phyloP scores from a whole-genome alignment of 768 basidiomycete species.

The Pholiota molesta region DNA sequence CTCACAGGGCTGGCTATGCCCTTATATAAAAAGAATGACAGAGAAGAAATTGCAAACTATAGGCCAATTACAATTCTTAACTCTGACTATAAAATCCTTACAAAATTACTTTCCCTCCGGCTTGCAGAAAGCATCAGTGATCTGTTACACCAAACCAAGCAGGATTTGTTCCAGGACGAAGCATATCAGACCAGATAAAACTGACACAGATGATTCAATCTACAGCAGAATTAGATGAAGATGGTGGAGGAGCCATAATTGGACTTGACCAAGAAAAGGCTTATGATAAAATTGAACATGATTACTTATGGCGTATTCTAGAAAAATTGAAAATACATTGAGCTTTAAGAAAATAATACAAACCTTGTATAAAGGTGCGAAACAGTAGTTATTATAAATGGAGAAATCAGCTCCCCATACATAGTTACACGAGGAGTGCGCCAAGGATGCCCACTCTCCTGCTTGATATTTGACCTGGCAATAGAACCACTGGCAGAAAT shows the following conservation, averaged over 20 bases:
- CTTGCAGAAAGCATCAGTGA: constrained; percentile 14
- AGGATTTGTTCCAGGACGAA: constrained; percentile 36
- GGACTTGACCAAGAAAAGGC: constrained; percentile 41
- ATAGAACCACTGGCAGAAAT: constrained; percentile 40
- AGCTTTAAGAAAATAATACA: constrained; percentile 27
- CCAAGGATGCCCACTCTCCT: constrained; percentile 41
- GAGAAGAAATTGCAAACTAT: constrained; percentile 24
- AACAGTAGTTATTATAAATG: constrained; percentile 38
- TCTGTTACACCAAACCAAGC: constrained; percentile 39
- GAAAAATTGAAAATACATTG: constrained; percentile 20
- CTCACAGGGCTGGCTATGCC: constrained; percentile 39
- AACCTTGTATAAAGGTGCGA: constrained; percentile 31
- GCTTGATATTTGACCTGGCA: constrained; percentile 39
- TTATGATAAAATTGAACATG: constrained; percentile 36
- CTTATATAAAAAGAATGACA: constrained; percentile 44
- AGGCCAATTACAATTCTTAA: constrained; percentile 35
- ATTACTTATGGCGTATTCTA: constrained; percentile 29
- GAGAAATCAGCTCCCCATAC: constrained; percentile 27
- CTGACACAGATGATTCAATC: constrained; percentile 28
- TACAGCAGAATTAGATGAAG: constrained; percentile 21
- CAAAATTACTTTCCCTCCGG: constrained; percentile 24
- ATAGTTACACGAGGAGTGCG: constrained; percentile 32
- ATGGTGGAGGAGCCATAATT: constrained; percentile 27
- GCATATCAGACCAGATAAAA: constrained; percentile 34
- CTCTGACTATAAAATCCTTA: constrained; percentile 36